A percentile compares a stretch with the other conserved stretches of the same genome.
phyloP scores from a whole-genome alignment of 1,284 basidiomycete genomes.

The Cryptococcus deneoformans region DNA sequence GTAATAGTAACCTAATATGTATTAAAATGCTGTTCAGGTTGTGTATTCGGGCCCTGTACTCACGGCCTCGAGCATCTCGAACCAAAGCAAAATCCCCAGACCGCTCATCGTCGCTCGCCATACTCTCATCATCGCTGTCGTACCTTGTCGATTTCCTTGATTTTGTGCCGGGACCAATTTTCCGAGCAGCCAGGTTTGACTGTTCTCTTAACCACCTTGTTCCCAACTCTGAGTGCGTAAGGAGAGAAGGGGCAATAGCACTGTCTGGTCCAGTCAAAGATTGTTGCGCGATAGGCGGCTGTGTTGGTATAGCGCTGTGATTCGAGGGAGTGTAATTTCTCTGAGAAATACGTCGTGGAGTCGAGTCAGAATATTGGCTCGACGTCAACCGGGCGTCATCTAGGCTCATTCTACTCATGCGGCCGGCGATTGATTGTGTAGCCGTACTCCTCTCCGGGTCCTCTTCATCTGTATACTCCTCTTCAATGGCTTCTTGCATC shows the following conservation, averaged over 20 bases:
- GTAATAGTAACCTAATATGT: slow-evolving; percentile 45
- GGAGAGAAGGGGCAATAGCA: slow-evolving; percentile 28
- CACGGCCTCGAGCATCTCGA: slow-evolving; percentile 45
- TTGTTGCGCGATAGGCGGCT: background rate
- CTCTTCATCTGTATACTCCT: slow-evolving; percentile 1
- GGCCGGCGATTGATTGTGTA: background rate
- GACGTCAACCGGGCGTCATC: background rate
- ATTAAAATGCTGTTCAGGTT: background rate
- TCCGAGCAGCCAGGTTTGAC: slow-evolving; percentile 53
- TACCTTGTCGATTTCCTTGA: slow-evolving; percentile 10
- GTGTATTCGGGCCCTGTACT: slow-evolving; percentile 13
- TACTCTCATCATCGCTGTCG: slow-evolving; percentile 38
- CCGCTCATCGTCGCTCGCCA: slow-evolving; percentile 39
- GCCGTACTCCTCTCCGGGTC: background rate
- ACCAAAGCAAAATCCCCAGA: slow-evolving; percentile 42
- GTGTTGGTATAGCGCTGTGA: background rate
- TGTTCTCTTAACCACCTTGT: slow-evolving; percentile 80
- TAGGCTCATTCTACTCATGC: background rate
- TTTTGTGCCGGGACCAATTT: slow-evolving; percentile 17
- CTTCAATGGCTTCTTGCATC: slow-evolving; percentile 6
- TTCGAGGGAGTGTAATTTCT: no score
- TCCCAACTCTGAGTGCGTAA: slow-evolving; percentile 57
- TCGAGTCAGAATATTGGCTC: slow-evolving; percentile 1
- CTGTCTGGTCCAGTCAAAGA: slow-evolving; percentile 25
- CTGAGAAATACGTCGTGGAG: background rate